Evolutionary conservation across 768 basidiomycete genomes (phyloP).

Genomic region (Amanita fuliginea): DNA sequence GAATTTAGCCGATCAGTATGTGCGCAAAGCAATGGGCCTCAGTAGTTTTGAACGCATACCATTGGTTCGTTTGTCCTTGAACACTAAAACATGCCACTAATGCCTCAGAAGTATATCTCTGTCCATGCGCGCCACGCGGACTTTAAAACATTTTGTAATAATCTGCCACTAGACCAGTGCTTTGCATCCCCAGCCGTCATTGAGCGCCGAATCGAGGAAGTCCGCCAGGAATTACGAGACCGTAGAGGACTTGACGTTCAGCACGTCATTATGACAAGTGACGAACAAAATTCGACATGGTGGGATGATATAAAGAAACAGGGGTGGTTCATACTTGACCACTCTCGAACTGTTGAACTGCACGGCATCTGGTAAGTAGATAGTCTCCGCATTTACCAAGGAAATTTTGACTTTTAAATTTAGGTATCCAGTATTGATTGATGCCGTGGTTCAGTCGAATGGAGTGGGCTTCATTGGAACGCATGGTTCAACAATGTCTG

Average conservation of each 20-base stretch:
- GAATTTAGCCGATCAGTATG: slow-evolving; percentile 31
- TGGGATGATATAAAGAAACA: slow-evolving; percentile 38
- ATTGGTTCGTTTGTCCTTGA: slow-evolving; percentile 23
- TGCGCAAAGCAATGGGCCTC: slow-evolving; percentile 31
- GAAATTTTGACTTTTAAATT: background rate
- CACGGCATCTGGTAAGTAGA: slow-evolving; percentile 38
- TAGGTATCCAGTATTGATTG: slow-evolving; percentile 67
- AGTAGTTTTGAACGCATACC: slow-evolving; percentile 27
- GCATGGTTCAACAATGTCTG: slow-evolving; percentile 59
- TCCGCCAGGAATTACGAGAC: slow-evolving; percentile 34
- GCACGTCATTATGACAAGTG: slow-evolving; percentile 54
- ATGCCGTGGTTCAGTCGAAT: slow-evolving; percentile 59
- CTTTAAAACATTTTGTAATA: slow-evolving; percentile 36
- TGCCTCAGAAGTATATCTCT: slow-evolving; percentile 35
- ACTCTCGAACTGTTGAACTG: slow-evolving; percentile 31
- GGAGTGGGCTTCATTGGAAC: slow-evolving; percentile 67
- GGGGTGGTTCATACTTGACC: slow-evolving; percentile 46
- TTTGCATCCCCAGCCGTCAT: slow-evolving; percentile 45
- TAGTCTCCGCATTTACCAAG: background rate
- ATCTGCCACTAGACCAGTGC: slow-evolving; percentile 30
- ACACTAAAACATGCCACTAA: background rate
- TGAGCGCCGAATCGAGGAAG: slow-evolving; percentile 43
- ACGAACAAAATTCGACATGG: slow-evolving; percentile 46
- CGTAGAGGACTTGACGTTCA: slow-evolving; percentile 34
- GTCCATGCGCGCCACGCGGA: slow-evolving; percentile 49